phyloP scores from a whole-genome alignment of 768 basidiomycete species.

The Vararia minispora region DNA sequence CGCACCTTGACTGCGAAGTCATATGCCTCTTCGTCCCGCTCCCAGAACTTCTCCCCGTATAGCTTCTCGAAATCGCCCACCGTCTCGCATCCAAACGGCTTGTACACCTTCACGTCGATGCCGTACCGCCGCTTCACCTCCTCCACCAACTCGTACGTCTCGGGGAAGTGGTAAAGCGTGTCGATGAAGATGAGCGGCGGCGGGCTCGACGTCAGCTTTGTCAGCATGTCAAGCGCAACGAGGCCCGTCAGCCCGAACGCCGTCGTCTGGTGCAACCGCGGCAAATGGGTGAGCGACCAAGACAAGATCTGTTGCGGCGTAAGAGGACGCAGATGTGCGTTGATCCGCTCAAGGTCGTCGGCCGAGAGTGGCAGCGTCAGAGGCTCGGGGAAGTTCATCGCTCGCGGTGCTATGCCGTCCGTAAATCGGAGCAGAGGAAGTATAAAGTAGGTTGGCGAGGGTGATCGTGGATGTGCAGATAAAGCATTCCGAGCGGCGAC shows the following conservation, averaged over 20 bases:
- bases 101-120: conserved; percentile 66
- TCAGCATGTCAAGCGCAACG: conserved; percentile 90
- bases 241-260: conserved; percentile 95
- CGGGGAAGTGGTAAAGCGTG: conserved; percentile 90
- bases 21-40: conserved; percentile 75
- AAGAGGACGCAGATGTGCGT: conserved; percentile 58
- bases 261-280: conserved; percentile 84
- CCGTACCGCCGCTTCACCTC: conserved; percentile 70
- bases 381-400: conserved; percentile 33
- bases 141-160: conserved; percentile 84
- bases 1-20: conserved; percentile 87
- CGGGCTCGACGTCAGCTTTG: conserved; percentile 53
- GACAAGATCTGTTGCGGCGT: conserved; percentile 74
- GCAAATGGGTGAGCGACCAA: conserved; percentile 78
- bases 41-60: conserved; percentile 80
- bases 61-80: conserved; percentile 67
- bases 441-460: too few species aligned
- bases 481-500: too few species aligned
- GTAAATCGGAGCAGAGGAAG: too few species aligned
- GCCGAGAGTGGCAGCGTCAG: conserved; percentile 46
- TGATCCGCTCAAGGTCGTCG: conserved; percentile 56
- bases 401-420: too few species aligned
- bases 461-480: too few species aligned
- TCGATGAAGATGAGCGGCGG: conserved; percentile 94
- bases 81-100: conserved; percentile 58